Conservation (phyloP, 2,329 filamentous ascomycete species). For the Penicillium verrucosum region DNA sequence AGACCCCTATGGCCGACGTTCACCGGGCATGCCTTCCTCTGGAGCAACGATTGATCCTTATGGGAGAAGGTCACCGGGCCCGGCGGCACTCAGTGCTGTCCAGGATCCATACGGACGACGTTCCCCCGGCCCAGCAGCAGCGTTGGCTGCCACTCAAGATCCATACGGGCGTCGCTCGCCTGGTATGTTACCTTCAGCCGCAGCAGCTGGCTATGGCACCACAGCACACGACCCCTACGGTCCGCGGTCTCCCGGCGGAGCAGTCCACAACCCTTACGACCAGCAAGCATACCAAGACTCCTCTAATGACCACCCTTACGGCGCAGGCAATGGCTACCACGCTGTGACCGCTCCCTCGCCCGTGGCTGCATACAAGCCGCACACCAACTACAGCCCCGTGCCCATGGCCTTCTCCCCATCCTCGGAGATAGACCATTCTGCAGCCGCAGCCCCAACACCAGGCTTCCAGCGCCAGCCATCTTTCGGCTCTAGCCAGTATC, state of each 20-base stretch:
- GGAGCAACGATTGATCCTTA: slow-evolving; percentile 18
- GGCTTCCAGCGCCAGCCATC: slow-evolving; percentile 28
- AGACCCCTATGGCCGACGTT: slow-evolving; percentile 13
- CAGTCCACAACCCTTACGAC: slow-evolving; percentile 25
- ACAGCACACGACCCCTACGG: slow-evolving; percentile 3
- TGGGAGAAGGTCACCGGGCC: slow-evolving; percentile 16
- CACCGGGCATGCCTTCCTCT: slow-evolving; percentile 11
- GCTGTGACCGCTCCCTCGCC: slow-evolving; percentile 17
- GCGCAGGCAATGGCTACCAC: slow-evolving; percentile 12
- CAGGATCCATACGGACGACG: slow-evolving; percentile 22
- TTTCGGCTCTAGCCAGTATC: slow-evolving; percentile 24
- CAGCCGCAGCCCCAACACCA: not conserved
- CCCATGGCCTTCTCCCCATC: slow-evolving; percentile 21
- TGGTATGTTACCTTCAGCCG: slow-evolving; percentile 6
- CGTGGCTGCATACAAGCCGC: slow-evolving; percentile 23
- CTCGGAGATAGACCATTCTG: slow-evolving; percentile 3
- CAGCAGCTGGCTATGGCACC: not conserved
- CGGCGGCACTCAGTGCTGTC: not conserved
- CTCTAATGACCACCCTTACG: slow-evolving; percentile 14
- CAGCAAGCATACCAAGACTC: slow-evolving; percentile 12
- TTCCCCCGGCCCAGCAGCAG: slow-evolving; percentile 19
- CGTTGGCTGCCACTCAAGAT: slow-evolving; percentile 11
- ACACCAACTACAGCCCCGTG: slow-evolving; percentile 23
- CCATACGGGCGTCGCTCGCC: slow-evolving; percentile 24
- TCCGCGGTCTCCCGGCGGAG: slow-evolving; percentile 10